These are phyloP conservation scores for Tulasnella sp. DNA, from an alignment of 768 basidiomycete genomes.

Conservation along the genomic window DNA sequence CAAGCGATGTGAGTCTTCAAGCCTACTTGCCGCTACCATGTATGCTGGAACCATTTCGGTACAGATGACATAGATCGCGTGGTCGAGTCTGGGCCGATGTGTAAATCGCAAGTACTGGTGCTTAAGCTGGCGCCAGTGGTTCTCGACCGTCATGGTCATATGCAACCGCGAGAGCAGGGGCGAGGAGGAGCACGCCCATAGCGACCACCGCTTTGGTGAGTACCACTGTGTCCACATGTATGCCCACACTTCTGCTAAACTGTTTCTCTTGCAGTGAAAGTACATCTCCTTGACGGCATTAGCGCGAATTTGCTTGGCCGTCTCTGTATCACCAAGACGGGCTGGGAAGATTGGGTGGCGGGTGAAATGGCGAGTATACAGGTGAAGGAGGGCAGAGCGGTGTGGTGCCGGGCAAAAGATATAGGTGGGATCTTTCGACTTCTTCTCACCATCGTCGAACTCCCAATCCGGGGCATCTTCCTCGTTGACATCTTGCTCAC, in stretches of 20 bases:
- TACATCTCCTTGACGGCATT: slow-evolving; percentile 31
- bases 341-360: background rate
- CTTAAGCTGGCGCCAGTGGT: background rate
- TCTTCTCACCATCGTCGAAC: slow-evolving; percentile 37
- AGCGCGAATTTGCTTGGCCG: background rate
- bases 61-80: background rate
- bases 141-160: background rate
- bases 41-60: background rate
- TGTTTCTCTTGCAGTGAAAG: slow-evolving; percentile 36
- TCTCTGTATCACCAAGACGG: background rate
- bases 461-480: slow-evolving; percentile 37
- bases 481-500: slow-evolving; percentile 27
- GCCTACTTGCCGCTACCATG: background rate
- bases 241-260: slow-evolving; percentile 40
- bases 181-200: slow-evolving; percentile 38
- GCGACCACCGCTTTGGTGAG: slow-evolving; percentile 37
- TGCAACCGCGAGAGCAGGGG: background rate
- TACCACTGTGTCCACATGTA: slow-evolving; percentile 44
- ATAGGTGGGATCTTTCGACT: slow-evolving; percentile 29
- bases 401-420: slow-evolving; percentile 40
- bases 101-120: background rate
- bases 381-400: slow-evolving; percentile 17
- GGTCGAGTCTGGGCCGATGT: background rate
- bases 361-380: background rate
- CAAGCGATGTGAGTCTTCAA: background rate